Evolutionary conservation across 2,329 filamentous ascomycete genomes (phyloP).

Genomic region (Sporothrix variecibatus): DNA sequence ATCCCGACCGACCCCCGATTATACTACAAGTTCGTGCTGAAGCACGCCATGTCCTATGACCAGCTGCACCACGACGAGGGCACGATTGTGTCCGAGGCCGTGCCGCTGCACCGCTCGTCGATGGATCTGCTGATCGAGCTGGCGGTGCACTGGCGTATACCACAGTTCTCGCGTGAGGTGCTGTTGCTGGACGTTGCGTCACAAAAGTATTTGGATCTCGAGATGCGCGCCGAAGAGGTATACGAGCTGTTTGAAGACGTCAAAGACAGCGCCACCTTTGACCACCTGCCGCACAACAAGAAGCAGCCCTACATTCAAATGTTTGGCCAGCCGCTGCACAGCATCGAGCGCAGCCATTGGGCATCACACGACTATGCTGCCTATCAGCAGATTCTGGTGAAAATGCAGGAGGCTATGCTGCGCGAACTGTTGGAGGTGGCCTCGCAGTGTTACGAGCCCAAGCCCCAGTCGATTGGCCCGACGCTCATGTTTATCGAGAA

Average conservation of each 20-base stretch:
- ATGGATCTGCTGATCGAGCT: conserved; percentile 83
- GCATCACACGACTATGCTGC: conserved; percentile 66
- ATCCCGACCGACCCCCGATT: conserved; percentile 81
- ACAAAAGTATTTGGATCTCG: conserved; percentile 81
- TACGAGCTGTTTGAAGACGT: conserved; percentile 81
- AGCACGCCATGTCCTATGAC: conserved; percentile 71
- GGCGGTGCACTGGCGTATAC: conserved; percentile 84
- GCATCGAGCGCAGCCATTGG: conserved; percentile 64
- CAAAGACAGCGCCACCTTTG: conserved; percentile 54
- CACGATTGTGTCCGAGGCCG: conserved; percentile 26
- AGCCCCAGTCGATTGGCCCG: conserved; percentile 72
- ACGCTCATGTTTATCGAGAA: conserved; percentile 76
- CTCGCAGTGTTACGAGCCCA: conserved; percentile 89
- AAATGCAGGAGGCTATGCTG: conserved; percentile 77
- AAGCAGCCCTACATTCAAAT: conserved; percentile 59
- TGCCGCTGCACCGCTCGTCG: conserved; percentile 73
- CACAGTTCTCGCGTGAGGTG: conserved; percentile 76
- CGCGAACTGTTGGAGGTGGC: conserved; percentile 78
- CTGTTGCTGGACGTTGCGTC: conserved; percentile 81
- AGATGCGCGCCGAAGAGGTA: conserved; percentile 77
- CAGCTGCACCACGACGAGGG: conserved; percentile 46
- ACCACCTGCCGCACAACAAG: conserved; percentile 64
- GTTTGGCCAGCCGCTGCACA: conserved; percentile 53
- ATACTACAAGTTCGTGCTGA: conserved; percentile 80
- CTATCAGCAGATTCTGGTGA: conserved; percentile 74